These are phyloP conservation scores for Botrytis fragariae DNA, from an alignment of 2,329 filamentous ascomycete genomes.

Conservation along the genomic window DNA sequence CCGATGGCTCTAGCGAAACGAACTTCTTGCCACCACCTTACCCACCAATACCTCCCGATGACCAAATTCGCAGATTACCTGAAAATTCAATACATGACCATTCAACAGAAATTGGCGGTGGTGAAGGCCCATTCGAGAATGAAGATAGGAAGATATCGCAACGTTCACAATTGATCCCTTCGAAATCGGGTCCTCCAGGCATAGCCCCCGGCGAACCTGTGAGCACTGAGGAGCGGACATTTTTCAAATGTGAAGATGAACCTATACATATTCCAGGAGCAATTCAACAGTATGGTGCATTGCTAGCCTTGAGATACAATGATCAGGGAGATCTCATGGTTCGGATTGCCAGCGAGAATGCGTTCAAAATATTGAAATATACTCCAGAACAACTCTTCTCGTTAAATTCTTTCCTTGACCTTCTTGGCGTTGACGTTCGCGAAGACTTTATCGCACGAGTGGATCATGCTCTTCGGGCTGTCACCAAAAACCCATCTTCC, in stretches of 20 bases:
- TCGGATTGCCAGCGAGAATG: constrained; percentile 79
- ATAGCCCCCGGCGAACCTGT: constrained; percentile 22
- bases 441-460: constrained; percentile 14
- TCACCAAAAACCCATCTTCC: constrained; percentile 29
- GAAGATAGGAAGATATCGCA: constrained; percentile 22
- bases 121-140: neutral
- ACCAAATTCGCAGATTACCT: constrained; percentile 24
- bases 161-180: constrained; percentile 25
- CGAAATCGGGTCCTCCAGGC: constrained; percentile 25
- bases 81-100: neutral
- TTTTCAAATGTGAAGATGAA: constrained; percentile 74
- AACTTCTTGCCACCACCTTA: constrained; percentile 26
- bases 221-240: constrained; percentile 10
- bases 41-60: constrained; percentile 23
- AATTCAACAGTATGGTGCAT: constrained; percentile 71
- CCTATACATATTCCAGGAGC: constrained; percentile 67
- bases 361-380: constrained; percentile 70
- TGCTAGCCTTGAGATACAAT: constrained; percentile 73
- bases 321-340: constrained; percentile 65
- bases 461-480: constrained; percentile 11
- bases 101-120: neutral
- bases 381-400: constrained; percentile 72
- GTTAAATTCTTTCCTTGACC: constrained; percentile 76
- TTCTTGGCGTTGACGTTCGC: constrained; percentile 73
- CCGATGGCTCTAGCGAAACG: constrained; percentile 2